Base-by-base conservation (phyloP, 768 basidiomycete species). In the Kwoniella europaea region DNA sequence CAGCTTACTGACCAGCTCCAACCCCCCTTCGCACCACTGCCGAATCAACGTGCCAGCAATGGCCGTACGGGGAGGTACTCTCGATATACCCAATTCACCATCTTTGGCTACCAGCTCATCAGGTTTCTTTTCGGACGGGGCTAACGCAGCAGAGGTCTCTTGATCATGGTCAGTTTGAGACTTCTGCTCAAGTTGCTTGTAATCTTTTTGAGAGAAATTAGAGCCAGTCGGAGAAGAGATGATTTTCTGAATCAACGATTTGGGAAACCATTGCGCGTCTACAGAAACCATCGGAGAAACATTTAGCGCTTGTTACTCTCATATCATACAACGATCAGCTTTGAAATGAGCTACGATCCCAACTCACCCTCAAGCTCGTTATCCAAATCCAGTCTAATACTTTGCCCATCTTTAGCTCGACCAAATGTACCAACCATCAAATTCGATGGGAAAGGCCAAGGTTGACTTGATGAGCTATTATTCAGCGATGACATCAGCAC, bases 361-460 rank as follows among this genome's bases (percentile, higher is more conserved):
- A 35, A 74, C 88, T 61, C 71, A 91, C 94, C 93, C 78, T 90
- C 90, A n/a, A 99, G 88, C 85, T 99, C 96, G 75, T 96, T 96
- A 80, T 98, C 96, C 2, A 99, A 87, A 81, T 98, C 94, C 9
- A 86, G 85, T 16, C 93, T 88, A 68, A 98, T 91, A 6, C 88
- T 88, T 77, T 93, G 86, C 4, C 88, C 86, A 43, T 77, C 74
- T 44, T 71, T 65, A 6, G 81, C 85, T 90, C 92, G 10, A 88
- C 94, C 93, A 78, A 91, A 94, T 81, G 91, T 93, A 15, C 94
- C 94, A 10, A 93, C 87, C 94, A 97, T 95, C 52, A 94, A 85
- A 81, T 89, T 93, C 15, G 93, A 88, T 9, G 94, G 94, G 85
- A 89, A 96, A 2, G 95, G 95, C 94, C 95, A 80, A 59, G 79